Evolutionary conservation across 1,284 basidiomycete genomes (phyloP).

Genomic region (Pseudozyma sp.): DNA sequence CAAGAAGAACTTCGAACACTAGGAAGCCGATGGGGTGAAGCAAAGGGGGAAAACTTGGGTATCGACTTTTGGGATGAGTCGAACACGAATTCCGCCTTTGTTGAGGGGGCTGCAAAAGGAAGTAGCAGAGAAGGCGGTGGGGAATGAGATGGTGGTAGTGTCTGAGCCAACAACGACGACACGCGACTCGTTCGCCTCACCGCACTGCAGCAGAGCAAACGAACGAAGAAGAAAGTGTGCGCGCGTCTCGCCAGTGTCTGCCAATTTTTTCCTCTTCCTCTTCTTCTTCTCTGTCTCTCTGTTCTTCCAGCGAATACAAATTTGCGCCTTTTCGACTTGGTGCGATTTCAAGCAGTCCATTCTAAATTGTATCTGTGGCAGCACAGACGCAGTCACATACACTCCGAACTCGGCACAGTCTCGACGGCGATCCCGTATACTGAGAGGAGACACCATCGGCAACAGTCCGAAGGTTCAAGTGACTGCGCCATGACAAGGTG

Average conservation of each 20-base stretch:
- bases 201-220: not conserved
- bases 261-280: slow-evolving; percentile 3
- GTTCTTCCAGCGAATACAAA: slow-evolving; percentile 2
- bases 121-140: slow-evolving; percentile 49
- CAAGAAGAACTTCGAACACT: slow-evolving; percentile 42
- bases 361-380: not conserved
- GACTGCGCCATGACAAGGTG: too few species aligned
- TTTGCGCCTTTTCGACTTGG: not conserved
- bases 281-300: slow-evolving; percentile 6
- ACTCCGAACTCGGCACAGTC: too few species aligned
- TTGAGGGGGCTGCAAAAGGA: not conserved
- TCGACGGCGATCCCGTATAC: too few species aligned
- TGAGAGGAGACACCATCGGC: too few species aligned
- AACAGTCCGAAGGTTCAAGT: too few species aligned
- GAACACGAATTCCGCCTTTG: slow-evolving; percentile 40
- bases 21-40: slow-evolving; percentile 48
- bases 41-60: slow-evolving; percentile 46
- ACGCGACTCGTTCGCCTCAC: not conserved
- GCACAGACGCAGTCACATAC: too few species aligned
- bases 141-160: slow-evolving; percentile 40
- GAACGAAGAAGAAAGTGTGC: not conserved
- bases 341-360: not conserved
- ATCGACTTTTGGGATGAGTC: slow-evolving; percentile 8
- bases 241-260: not conserved
- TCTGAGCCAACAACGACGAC: slow-evolving; percentile 5